Evolutionary conservation across 331 rosid genomes (phyloP).

Genomic region (Quercus lobata): DNA sequence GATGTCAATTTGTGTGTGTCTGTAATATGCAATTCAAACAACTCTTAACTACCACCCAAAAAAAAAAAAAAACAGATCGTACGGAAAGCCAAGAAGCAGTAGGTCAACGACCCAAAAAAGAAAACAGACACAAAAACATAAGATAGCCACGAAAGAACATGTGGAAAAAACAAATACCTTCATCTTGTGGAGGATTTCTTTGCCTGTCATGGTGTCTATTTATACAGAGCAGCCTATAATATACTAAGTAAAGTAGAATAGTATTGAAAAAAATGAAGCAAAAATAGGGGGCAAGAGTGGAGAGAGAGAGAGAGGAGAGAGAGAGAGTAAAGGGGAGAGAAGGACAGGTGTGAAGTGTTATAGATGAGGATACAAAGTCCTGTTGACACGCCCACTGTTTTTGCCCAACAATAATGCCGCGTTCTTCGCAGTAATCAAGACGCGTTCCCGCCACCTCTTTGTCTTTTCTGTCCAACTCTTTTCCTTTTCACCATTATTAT

Average conservation of each 20-base stretch:
- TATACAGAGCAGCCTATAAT: background rate
- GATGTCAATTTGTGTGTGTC: background rate
- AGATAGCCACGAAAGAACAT: background rate
- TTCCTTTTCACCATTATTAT: too few relatives aligned
- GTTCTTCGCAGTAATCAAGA: slow-evolving; percentile 11
- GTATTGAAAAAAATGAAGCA: background rate
- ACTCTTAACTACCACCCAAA: background rate
- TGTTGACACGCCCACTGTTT: slow-evolving; percentile 40
- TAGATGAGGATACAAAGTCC: slow-evolving; percentile 16
- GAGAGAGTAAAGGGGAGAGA: background rate
- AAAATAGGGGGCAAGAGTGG: slow-evolving; percentile 8
- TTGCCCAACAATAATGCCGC: slow-evolving; percentile 21
- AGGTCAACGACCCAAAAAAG: background rate
- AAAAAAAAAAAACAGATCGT: background rate
- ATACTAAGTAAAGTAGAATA: background rate
- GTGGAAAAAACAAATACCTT: slow-evolving; percentile 24
- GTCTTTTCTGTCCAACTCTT: background rate
- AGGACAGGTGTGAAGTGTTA: slow-evolving; percentile 16
- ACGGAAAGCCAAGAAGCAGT: background rate
- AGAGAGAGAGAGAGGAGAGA: background rate
- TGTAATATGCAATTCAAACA: too few relatives aligned
- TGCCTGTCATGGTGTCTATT: slow-evolving; percentile 36
- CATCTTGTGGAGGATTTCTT: slow-evolving; percentile 51
- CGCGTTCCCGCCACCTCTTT: slow-evolving; percentile 13
- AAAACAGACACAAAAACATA: background rate